Base-by-base conservation (phyloP, 1,284 basidiomycete species). In the Xerocomus amazonicus region DNA sequence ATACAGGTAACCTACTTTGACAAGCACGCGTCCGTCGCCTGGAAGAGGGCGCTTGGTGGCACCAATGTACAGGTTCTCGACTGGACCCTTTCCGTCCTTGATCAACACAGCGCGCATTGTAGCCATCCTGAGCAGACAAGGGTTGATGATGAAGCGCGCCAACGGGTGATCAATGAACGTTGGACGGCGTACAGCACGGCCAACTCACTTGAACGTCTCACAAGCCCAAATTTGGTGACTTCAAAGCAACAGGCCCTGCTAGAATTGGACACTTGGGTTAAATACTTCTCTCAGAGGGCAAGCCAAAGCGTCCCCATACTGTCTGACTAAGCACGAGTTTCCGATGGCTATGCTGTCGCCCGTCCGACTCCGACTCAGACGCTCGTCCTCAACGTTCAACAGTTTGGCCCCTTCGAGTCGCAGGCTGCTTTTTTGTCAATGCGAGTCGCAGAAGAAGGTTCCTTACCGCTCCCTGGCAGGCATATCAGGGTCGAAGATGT, bases 101-200 rank as follows among this genome's bases (percentile, higher is more conserved):
- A 97, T 78, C 35, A 92, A 74, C 43, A 97, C 75, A 28, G 90
- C 92, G 51, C 81, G 84, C 93, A 96, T 97, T 3, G 51, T 62
- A n/a, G 55, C 37, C 51, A 53, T 58, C 7, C 6, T 49, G 43
- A 29, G 29, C 4, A 28, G 38, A 19, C 19, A n/a, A 26, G 23
- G 14, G 19, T 12, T 31, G 29, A 12, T 31, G 29, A 31, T 31
- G 29, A 23, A 23, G 2, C 19, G 19, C 19, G 19, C 19, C 19
- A 23, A 23, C 19, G 4, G 19, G 19, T 23, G 19, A 35, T 13
- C 9, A 31, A 13, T 31, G 31, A 31, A 31, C 31, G 31, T 23
- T 10, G 16, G 4, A 14, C 35, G 36, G 13, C 45, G 46, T 34
- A 43, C 54, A 40, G 51, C 49, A 33, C 14, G n/a, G 23, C 5